Percentiles rank a stretch among this genome's conserved stretches.
Conservation (phyloP, 139 green algal genomes). For the Dunaliella primolecta region DNA sequence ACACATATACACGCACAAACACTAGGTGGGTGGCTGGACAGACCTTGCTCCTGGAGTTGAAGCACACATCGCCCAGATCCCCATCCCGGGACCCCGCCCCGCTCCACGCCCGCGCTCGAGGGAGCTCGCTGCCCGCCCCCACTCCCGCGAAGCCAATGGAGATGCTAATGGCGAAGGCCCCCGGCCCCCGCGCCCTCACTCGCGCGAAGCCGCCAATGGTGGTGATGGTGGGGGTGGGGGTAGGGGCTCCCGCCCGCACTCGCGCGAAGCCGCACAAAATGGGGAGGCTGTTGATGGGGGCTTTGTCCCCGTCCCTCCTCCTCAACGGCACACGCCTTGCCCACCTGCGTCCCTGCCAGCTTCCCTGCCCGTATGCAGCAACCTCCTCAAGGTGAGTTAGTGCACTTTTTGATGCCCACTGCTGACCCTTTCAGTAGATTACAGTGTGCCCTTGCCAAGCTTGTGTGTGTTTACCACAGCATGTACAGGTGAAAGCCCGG, state of each 20-base stretch:
- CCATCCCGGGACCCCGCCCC: neutral
- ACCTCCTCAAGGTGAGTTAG: slow-evolving; percentile 22
- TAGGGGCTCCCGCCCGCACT: neutral
- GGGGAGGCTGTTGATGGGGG: too few relatives aligned
- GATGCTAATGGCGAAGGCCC: neutral
- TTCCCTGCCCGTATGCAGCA: slow-evolving; percentile 17
- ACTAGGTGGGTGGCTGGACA: neutral
- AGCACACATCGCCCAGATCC: neutral
- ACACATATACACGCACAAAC: too few relatives aligned
- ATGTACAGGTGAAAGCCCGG: too few relatives aligned
- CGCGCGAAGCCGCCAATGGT: neutral
- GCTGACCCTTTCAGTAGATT: too few relatives aligned
- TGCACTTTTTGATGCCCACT: too few relatives aligned
- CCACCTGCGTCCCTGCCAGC: neutral
- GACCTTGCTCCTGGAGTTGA: neutral
- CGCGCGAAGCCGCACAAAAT: too few relatives aligned
- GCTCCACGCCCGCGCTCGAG: neutral
- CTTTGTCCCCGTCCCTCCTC: neutral
- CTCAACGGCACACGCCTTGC: neutral
- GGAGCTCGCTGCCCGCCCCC: neutral
- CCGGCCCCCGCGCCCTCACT: neutral
- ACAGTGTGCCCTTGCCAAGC: too few relatives aligned
- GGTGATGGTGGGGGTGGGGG: neutral
- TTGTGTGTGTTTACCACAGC: too few relatives aligned
- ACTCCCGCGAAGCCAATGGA: slow-evolving; percentile 13